Base-by-base conservation (phyloP, 2,329 filamentous ascomycete species). In the Alternaria rosae region DNA sequence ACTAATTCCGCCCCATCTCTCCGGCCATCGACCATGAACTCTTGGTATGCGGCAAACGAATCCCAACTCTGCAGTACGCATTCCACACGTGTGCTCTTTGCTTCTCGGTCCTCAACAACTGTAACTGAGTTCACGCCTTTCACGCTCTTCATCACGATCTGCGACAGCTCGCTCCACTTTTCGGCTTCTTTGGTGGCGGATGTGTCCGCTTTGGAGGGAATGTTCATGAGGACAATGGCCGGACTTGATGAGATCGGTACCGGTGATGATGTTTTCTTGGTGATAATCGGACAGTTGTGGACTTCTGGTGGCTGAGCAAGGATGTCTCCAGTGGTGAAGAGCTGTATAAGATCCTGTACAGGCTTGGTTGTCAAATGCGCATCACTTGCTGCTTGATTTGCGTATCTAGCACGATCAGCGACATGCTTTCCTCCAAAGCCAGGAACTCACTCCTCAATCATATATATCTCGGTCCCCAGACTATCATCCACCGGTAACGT, bases 371-470 rank as follows among this genome's bases (percentile, higher is more conserved):
- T 56, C 10, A 74, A 13, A 28, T 74, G 72, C 2, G 68, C 61
- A 45, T 70, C 70, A 53, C 53, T 70, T 20, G 66, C 68, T 25
- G 61, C 68, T 56, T 63, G 66, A 11, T 67, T 67, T 23, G 70
- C 65, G 42, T 74, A 74, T 56, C 58, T 61, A 12, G 7, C 4
- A 30, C 1, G 6, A 20, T 44, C 1, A 26, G 17, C 12, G 35
- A 23, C 28, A 9, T 17, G n/a, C n/a, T n/a, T n/a, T n/a, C n/a
- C n/a, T n/a, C n/a, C n/a, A n/a, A n/a, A n/a, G n/a, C n/a, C n/a
- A n/a, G n/a, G n/a, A n/a, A 52, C 50, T 4, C 12, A 61, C 58
- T 73, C 71, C 59, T 73, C 72, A 28, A 75, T 70, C 70, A 73
- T 73, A 43, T 73, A 75, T 13, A 75, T 55, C 9, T 69, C 70